Base-by-base conservation (phyloP, 306 rosid species). In the Rosa lucieae region DNA sequence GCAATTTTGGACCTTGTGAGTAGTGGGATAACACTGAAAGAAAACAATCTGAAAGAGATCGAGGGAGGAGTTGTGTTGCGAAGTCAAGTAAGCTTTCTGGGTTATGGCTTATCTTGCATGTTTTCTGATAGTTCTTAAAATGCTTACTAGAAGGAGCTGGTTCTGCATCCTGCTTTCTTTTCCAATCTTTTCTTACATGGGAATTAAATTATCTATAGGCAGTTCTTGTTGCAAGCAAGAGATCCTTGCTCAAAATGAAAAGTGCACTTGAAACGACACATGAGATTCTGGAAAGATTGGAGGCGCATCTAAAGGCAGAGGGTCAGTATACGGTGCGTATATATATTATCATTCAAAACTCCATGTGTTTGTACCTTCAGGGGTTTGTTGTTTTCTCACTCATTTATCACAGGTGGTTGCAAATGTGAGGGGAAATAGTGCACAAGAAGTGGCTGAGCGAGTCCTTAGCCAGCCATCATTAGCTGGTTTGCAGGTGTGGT, bases 1-100 rank as follows among this genome's bases (percentile, higher is more conserved):
- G 99, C 97, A 78, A 95, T 95, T 74, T 88, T 95, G 90, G 99
- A 95, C 86, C 99, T 93, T 73, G 99, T 93, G 84, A 93, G 97
- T 79, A 94, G 99, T 77, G 97, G 99, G 48, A 95, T 89, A 53
- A 92, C 99, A 0, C 82, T 95, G 72, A 89, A 77, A 84, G 98
- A 95, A 81, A 95, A 92, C 82, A 91, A 95, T 83, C 78, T 92
- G 85, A 95, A 95, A 86, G 99, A 95, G 86, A 92, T 95, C 37
- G 88, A 91, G 83, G 98, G 97, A 11, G 98, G 99, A 76, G 75
- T 77, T 77, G 94, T 93, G 73, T 84, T 92, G 89, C 86, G 85
- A 85, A 95, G 98, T 85, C 94, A 95, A 91, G 99, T 95, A 74
- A 80, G 88, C 79, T 55, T 69, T 69, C 6, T 49, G 74, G 32